Evolutionary conservation across 176 grass and related monocot genomes (phyloP).

Genomic region (Oryza nivara): DNA sequence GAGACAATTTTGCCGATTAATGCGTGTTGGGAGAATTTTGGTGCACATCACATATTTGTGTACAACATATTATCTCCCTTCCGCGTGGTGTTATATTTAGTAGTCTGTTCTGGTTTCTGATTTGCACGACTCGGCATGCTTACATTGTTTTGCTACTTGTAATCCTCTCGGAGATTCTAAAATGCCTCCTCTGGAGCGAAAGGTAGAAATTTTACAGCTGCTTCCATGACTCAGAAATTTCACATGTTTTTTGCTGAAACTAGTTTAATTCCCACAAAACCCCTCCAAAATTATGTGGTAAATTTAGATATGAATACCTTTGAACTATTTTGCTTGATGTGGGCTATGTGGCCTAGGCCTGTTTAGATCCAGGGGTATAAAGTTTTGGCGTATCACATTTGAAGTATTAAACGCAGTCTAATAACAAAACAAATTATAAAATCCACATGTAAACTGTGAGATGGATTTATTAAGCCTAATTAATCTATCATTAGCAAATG

Average conservation of each 20-base stretch:
- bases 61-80: not conserved
- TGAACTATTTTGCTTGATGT: not conserved
- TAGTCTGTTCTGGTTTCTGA: not conserved
- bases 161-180: not conserved
- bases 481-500: too few species aligned
- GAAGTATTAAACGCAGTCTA: too few species aligned
- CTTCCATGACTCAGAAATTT: not conserved
- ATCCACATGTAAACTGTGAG: too few species aligned
- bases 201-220: not conserved
- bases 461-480: too few species aligned
- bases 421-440: too few species aligned
- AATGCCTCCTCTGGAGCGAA: not conserved
- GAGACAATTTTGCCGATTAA: slow-evolving; percentile 14
- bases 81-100: not conserved
- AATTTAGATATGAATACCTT: not conserved
- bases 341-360: too few species aligned
- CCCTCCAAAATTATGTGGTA: too few species aligned
- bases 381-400: too few species aligned
- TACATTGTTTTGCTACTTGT: not conserved
- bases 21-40: not conserved
- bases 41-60: not conserved
- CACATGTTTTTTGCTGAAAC: too few species aligned
- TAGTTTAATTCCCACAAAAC: not conserved
- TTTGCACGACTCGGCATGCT: not conserved
- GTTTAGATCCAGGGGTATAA: too few species aligned